phyloP scores from a whole-genome alignment of 2,329 filamentous ascomycete genomes.

The Hortaea werneckii region DNA sequence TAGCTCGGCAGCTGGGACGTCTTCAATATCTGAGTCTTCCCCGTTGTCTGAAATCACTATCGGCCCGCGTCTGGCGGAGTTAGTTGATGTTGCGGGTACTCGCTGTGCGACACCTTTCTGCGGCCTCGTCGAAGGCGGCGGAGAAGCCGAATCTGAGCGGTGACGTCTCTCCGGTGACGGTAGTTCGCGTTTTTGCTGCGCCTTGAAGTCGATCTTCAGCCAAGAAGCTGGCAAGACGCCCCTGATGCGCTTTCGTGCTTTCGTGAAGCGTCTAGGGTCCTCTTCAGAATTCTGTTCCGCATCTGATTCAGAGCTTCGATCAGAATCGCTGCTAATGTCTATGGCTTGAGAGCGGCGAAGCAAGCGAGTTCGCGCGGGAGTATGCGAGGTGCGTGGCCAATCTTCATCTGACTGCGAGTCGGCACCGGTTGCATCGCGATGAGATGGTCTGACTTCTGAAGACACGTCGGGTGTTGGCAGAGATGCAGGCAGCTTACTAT shows the following conservation, averaged over 20 bases:
- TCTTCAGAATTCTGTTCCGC: neutral
- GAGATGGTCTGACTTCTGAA: constrained; percentile 9
- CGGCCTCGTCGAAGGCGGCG: constrained; percentile 9
- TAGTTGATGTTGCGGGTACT: constrained; percentile 1
- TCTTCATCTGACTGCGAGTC: constrained; percentile 1
- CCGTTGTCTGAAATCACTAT: constrained; percentile 29
- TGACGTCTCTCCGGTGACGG: constrained; percentile 1
- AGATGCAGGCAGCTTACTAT: constrained; percentile 13
- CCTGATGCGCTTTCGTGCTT: constrained; percentile 33
- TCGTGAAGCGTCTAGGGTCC: neutral
- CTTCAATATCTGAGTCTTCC: constrained; percentile 9
- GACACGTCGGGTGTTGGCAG: constrained; percentile 22
- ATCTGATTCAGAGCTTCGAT: neutral
- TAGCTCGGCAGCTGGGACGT: neutral
- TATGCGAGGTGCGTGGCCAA: neutral
- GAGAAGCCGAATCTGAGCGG: constrained; percentile 5
- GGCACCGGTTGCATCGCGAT: neutral
- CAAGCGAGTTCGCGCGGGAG: neutral
- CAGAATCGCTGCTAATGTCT: constrained; percentile 4
- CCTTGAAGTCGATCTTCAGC: constrained; percentile 36
- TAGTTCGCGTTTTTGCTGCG: constrained; percentile 9
- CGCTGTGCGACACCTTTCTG: constrained; percentile 21
- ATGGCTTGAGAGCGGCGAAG: constrained; percentile 1
- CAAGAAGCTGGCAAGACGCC: constrained; percentile 42
- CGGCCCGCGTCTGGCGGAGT: neutral